These are phyloP conservation scores for Yarrowia keelungensis DNA, from an alignment of 805 yeast genomes.

Conservation along the genomic window DNA sequence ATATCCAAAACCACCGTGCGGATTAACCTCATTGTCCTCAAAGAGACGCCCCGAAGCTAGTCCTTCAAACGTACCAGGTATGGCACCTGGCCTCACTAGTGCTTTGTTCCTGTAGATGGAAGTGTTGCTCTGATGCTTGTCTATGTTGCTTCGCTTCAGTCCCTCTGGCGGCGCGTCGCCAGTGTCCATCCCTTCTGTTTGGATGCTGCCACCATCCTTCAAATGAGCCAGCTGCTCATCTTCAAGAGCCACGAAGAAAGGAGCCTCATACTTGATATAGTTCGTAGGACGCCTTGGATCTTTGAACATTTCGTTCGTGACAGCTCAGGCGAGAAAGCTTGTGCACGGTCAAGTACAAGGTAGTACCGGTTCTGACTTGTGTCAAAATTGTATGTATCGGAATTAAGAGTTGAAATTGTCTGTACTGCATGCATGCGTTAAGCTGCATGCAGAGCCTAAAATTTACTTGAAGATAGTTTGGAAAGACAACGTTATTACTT, in stretches of 20 bases:
- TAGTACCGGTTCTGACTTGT: too few relatives aligned
- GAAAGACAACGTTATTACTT: too few relatives aligned
- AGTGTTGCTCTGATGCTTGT: background rate
- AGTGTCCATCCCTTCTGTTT: background rate
- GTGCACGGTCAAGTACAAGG: too few relatives aligned
- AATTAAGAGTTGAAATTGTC: too few relatives aligned
- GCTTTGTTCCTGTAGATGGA: background rate
- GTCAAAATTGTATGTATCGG: too few relatives aligned
- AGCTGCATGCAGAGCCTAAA: too few relatives aligned
- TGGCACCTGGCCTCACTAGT: background rate
- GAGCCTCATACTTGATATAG: too few relatives aligned
- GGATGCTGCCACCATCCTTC: background rate
- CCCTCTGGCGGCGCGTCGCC: background rate
- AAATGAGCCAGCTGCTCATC: background rate
- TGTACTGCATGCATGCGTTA: too few relatives aligned
- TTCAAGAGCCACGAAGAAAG: background rate
- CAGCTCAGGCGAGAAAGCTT: too few relatives aligned
- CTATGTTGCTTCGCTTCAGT: background rate
- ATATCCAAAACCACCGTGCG: background rate
- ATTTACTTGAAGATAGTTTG: too few relatives aligned
- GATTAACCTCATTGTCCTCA: background rate
- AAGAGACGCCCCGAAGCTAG: background rate
- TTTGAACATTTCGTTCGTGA: too few relatives aligned
- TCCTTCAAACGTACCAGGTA: background rate
- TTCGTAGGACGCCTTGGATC: too few relatives aligned